A percentile compares a stretch with the other conserved stretches of the same genome.
phyloP scores from a whole-genome alignment of 371 early-diverging fungal species.

The Rhizopus stolonifer region DNA sequence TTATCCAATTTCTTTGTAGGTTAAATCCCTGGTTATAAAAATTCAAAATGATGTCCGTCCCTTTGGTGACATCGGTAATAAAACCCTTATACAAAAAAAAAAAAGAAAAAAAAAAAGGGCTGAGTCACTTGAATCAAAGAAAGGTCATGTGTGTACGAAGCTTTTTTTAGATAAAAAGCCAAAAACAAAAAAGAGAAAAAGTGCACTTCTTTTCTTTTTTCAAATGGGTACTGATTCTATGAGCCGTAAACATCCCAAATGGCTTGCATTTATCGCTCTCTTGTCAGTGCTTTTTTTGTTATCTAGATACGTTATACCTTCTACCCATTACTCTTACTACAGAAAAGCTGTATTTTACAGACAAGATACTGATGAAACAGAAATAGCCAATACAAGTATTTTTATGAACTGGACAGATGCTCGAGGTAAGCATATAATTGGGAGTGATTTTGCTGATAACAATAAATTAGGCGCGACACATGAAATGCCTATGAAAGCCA shows the following conservation, averaged over 20 bases:
- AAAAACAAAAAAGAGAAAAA: too few species aligned
- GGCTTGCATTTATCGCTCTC: slow-evolving; percentile 10
- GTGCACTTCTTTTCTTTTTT: slow-evolving; percentile 4
- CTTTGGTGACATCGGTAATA: too few species aligned
- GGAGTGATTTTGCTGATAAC: neutral
- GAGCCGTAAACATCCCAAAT: slow-evolving; percentile 19
- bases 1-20: too few species aligned
- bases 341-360: slow-evolving; percentile 21
- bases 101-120: too few species aligned
- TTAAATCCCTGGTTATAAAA: too few species aligned
- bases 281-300: slow-evolving; percentile 13
- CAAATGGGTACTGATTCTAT: slow-evolving; percentile 19
- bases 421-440: slow-evolving; percentile 10
- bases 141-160: too few species aligned
- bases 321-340: slow-evolving; percentile 9
- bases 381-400: slow-evolving; percentile 9
- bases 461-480: slow-evolving; percentile 20
- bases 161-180: neutral
- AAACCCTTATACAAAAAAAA: too few species aligned
- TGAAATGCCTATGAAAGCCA: slow-evolving; percentile 24
- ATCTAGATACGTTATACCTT: slow-evolving; percentile 7
- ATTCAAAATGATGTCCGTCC: too few species aligned
- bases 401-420: slow-evolving; percentile 25
- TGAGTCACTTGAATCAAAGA: too few species aligned
- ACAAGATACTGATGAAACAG: slow-evolving; percentile 8